Conservation (phyloP, 805 yeast genomes). For the Schwanniomyces occidentalis region DNA sequence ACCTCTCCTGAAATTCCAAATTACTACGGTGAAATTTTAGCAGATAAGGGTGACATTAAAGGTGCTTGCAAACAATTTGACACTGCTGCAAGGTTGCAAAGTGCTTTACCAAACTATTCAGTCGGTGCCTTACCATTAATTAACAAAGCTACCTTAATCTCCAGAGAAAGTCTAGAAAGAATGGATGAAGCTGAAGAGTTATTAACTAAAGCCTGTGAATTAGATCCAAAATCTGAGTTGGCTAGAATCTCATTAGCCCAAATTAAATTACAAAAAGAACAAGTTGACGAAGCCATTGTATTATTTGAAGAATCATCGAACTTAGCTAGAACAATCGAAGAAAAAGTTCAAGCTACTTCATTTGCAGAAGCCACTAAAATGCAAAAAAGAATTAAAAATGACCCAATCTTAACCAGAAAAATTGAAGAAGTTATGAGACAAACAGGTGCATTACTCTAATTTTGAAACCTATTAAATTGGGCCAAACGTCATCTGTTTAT, state of each 20-base stretch:
- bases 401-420: constrained; percentile 63
- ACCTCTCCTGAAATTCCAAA: constrained; percentile 89
- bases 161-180: constrained; percentile 51
- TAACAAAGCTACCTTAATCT: constrained; percentile 78
- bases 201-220: constrained; percentile 71
- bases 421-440: constrained; percentile 58
- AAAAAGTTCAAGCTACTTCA: constrained; percentile 86
- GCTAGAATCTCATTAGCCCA: constrained; percentile 93
- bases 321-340: constrained; percentile 81
- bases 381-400: constrained; percentile 75
- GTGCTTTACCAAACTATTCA: constrained; percentile 61
- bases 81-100: constrained; percentile 80
- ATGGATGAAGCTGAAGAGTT: constrained; percentile 59
- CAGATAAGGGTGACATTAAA: constrained; percentile 71
- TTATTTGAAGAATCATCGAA: constrained; percentile 81
- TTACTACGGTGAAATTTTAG: constrained; percentile 91
- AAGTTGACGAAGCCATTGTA: constrained; percentile 76
- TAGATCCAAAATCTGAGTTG: constrained; percentile 87
- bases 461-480: too few relatives aligned
- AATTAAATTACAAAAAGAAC: constrained; percentile 78
- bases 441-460: constrained; percentile 10
- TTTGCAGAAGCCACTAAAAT: constrained; percentile 91
- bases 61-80: constrained; percentile 85
- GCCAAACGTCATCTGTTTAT: too few relatives aligned
- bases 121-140: constrained; percentile 88